Evolutionary conservation across 2,329 filamentous ascomycete species (phyloP).

Genomic region (Paracorniculantispora psalliotae): DNA sequence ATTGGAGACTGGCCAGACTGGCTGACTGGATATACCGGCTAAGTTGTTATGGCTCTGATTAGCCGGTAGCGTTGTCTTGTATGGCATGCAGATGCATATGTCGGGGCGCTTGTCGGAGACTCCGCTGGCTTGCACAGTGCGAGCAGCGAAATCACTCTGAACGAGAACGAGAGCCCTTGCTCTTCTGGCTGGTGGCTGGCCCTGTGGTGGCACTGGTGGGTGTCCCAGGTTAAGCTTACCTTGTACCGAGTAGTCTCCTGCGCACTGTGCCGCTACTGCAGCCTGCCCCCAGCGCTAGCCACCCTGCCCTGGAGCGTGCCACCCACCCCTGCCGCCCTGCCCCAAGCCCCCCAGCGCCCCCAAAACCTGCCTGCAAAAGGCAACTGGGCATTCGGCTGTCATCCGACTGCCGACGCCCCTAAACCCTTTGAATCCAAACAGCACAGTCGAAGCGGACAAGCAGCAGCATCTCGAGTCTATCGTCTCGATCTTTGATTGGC

Average conservation of each 20-base stretch:
- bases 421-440: no score
- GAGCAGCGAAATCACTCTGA: no score
- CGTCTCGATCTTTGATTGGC: no score
- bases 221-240: background rate
- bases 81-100: constrained; percentile 24
- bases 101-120: constrained; percentile 24
- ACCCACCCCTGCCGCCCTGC: background rate
- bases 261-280: constrained; percentile 8
- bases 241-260: background rate
- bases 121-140: background rate
- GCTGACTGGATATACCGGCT: constrained; percentile 15
- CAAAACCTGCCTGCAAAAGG: constrained; percentile 4
- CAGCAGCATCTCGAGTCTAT: no score
- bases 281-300: background rate
- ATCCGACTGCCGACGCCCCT: constrained; percentile 8
- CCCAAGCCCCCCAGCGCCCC: background rate
- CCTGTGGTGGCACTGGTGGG: no score
- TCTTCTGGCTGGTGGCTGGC: no score
- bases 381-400: constrained; percentile 6
- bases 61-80: constrained; percentile 18
- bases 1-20: constrained; percentile 15
- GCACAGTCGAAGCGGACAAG: no score
- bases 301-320: background rate
- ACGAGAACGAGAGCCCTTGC: no score
- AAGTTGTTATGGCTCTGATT: constrained; percentile 18